A percentile compares a stretch with the other conserved stretches of the same genome.
Conservation (phyloP, 441 rosid species). For the Erysimum pusillum region DNA sequence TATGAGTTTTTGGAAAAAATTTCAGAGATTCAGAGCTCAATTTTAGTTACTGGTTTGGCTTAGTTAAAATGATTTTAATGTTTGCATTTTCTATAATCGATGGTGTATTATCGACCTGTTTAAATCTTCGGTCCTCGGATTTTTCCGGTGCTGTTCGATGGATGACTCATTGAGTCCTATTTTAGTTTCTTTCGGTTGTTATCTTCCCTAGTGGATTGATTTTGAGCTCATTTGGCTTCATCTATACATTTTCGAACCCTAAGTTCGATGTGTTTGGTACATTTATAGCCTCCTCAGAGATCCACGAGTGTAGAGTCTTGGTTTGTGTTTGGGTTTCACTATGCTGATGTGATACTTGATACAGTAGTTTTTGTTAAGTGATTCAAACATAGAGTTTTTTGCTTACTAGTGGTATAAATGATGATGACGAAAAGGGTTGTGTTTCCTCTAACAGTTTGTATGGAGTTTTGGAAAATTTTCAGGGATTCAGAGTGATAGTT, state of each 20-base stretch:
- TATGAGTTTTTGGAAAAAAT: too few species aligned
- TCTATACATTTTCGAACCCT: too few species aligned
- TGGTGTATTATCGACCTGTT: neutral
- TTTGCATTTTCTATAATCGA: neutral
- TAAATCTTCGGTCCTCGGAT: neutral
- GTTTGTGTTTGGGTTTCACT: neutral
- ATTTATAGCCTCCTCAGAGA: neutral
- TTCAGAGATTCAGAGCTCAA: too few species aligned
- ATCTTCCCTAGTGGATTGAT: neutral
- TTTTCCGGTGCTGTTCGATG: neutral
- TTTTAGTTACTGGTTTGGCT: too few species aligned
- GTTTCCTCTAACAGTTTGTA: neutral
- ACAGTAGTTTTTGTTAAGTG: neutral
- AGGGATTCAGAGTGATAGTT: too few species aligned
- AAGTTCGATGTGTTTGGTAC: too few species aligned
- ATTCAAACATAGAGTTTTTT: neutral
- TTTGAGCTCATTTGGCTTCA: neutral
- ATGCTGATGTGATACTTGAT: neutral
- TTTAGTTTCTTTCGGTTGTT: neutral
- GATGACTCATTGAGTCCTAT: neutral
- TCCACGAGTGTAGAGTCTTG: neutral
- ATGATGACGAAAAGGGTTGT: constrained; percentile 14
- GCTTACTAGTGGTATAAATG: neutral
- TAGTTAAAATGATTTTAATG: neutral
- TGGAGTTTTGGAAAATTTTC: neutral